Evolutionary conservation across 768 basidiomycete species (phyloP), one percentile per base, ranked within the genome.

Genomic region (Termitomyces sp.): DNA sequence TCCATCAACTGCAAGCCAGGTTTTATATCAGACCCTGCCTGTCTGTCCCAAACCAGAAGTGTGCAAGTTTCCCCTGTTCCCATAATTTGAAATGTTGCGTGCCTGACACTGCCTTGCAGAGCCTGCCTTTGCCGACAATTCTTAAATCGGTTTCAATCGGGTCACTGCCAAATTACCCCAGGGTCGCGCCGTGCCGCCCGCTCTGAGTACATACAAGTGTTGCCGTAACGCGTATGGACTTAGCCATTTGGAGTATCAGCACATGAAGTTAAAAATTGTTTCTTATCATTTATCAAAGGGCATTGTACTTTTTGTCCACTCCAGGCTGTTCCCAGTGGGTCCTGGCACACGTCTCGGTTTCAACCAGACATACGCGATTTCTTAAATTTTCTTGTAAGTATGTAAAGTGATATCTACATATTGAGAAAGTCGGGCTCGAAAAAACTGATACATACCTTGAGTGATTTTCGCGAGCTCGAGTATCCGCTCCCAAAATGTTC

Each of bases 1-100:
- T 42, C 9, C n/a, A 46, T 55, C 22, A 53, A 27, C n/a, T 27
- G 26, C 50, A n/a, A 59, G 51, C 59, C 26, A 57, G 41, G 39
- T 43, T 62, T 65, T 65, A 65, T 65, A 61, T 57, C 31, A 22
- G 42, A 58, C 59, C 53, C 56, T 59, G 37, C 31, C 59, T 41
- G 61, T 43, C 34, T 41, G 20, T 54, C 69, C 66, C 57, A 65
- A 69, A 61, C 53, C 60, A 66, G 69, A 48, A 64, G 58, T 54
- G 58, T 64, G 60, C 62, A 54, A 53, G 58, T 61, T 63, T 59
- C 57, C 59, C 62, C 57, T 61, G 62, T 54, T 57, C 57, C 60
- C 59, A 56, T 48, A 53, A 48, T 53, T 61, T 61, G 53, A 53
- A 53, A 58, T 53, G 50, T 47, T 58, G 43, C 54, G 67, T 67